phyloP scores from a whole-genome alignment of 148 eudicot genomes.

The Limonium bicolor region DNA sequence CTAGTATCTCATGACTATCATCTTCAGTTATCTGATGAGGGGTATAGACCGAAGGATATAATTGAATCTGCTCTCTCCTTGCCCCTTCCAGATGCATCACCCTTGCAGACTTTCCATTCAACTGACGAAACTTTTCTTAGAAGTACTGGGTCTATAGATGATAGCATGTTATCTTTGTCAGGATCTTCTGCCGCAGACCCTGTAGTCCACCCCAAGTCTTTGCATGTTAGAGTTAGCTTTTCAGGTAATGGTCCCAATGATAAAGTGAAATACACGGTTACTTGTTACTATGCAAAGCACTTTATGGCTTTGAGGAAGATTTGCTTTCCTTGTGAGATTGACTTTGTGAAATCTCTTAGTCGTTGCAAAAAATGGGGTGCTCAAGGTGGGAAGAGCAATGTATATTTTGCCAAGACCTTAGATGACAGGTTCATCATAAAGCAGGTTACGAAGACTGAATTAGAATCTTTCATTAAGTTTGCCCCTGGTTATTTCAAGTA shows the following conservation, averaged over 20 bases:
- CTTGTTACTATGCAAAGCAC: conserved; percentile 71
- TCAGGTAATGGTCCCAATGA: conserved; percentile 54
- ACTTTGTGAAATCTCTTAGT: conserved; percentile 70
- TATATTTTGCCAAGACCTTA: conserved; percentile 51
- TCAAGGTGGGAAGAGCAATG: conserved; percentile 60
- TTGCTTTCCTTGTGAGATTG: conserved; percentile 73
- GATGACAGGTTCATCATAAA: conserved; percentile 88
- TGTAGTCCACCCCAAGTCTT: conserved; percentile 36
- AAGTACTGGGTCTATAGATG: conserved; percentile 57
- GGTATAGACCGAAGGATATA: conserved; percentile 30
- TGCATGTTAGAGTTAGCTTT: conserved; percentile 66
- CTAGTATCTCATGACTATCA: conserved; percentile 14
- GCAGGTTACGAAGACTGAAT: conserved; percentile 56
- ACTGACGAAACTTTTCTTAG: conserved; percentile 34
- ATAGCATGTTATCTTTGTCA: conserved; percentile 31
- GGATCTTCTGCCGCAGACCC: conserved; percentile 46
- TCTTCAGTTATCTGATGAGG: conserved; percentile 46
- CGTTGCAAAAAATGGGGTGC: conserved; percentile 97
- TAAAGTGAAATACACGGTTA: conserved; percentile 70
- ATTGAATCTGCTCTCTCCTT: conserved; percentile 27
- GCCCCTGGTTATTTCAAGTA: conserved; percentile 78
- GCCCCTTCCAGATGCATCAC: conserved; percentile 27
- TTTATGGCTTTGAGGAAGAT: conserved; percentile 79
- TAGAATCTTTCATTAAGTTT: conserved; percentile 78
- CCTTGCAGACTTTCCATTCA: conserved; percentile 23